A percentile compares a stretch with the other conserved stretches of the same genome.
Evolutionary conservation across 495 filamentous ascomycete species (phyloP).

Genomic region (Aspergillus nanangensis): DNA sequence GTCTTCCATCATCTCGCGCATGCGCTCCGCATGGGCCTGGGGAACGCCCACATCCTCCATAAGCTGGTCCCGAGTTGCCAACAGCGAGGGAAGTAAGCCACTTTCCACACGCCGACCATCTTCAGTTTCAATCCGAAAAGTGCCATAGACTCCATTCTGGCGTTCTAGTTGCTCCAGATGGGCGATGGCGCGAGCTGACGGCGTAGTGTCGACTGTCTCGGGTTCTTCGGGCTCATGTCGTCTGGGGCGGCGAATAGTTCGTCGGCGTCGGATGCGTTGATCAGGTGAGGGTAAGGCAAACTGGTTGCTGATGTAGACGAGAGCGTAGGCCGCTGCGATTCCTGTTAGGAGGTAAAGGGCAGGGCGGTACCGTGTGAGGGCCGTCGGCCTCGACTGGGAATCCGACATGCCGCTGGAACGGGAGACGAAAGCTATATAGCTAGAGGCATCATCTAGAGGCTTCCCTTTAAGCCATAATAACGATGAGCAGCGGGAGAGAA

Average conservation of each 20-base stretch:
- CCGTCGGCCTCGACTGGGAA: conserved; percentile 27
- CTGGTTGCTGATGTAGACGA: conserved; percentile 43
- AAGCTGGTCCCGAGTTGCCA: conserved; percentile 42
- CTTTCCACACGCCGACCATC: conserved; percentile 45
- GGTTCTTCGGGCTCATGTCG: conserved; percentile 25
- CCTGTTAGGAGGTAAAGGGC: conserved; percentile 46
- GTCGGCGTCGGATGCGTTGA: conserved; percentile 40
- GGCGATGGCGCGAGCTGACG: conserved; percentile 37
- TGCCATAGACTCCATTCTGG: conserved; percentile 45
- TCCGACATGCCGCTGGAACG: conserved; percentile 31
- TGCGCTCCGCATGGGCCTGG: conserved; percentile 37
- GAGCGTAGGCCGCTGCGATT: conserved; percentile 43
- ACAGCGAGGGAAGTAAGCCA: conserved; percentile 39
- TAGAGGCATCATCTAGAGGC: conserved; percentile 13
- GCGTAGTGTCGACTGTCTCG: conserved; percentile 24
- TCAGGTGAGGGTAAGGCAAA: conserved; percentile 24
- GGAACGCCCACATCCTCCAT: conserved; percentile 42
- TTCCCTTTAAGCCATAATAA: no score
- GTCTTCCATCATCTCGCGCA: conserved; percentile 49
- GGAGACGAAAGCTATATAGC: conserved; percentile 14
- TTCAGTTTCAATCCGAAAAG: conserved; percentile 45
- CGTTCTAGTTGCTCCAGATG: conserved; percentile 42
- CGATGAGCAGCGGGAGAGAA: not conserved
- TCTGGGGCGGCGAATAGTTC: conserved; percentile 39
- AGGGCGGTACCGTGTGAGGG: conserved; percentile 45